A percentile compares a stretch with the other conserved stretches of the same genome.
phyloP scores from a whole-genome alignment of 2,329 filamentous ascomycete species.

The Fusarium napiforme region DNA sequence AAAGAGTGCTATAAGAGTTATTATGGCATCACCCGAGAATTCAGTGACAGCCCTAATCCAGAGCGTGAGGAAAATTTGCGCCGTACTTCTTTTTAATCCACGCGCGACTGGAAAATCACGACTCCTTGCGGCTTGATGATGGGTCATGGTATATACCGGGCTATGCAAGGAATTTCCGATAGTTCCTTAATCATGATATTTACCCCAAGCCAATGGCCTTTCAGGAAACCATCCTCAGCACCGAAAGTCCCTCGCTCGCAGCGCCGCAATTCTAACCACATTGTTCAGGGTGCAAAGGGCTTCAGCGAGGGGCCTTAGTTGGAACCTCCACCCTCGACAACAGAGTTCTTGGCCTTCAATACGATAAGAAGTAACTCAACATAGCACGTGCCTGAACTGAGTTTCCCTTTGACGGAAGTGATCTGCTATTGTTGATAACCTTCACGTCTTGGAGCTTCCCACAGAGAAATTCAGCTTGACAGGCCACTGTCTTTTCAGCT shows the following conservation, averaged over 20 bases:
- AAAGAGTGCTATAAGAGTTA: neutral
- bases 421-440: neutral
- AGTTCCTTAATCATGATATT: neutral
- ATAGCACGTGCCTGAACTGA: neutral
- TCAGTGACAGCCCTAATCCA: neutral
- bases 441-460: neutral
- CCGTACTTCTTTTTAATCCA: neutral
- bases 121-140: neutral
- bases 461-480: neutral
- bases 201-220: neutral
- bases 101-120: neutral
- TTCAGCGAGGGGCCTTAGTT: neutral
- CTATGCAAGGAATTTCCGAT: neutral
- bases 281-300: neutral
- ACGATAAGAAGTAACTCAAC: neutral
- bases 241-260: constrained; percentile 12
- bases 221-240: neutral
- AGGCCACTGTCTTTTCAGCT: neutral
- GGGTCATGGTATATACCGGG: neutral
- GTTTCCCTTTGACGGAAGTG: neutral
- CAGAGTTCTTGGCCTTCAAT: neutral
- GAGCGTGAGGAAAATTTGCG: neutral
- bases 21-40: neutral
- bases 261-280: neutral
- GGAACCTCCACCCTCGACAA: neutral